Evolutionary conservation across 1,284 basidiomycete species (phyloP).

Genomic region (Porodaedalea pini): DNA sequence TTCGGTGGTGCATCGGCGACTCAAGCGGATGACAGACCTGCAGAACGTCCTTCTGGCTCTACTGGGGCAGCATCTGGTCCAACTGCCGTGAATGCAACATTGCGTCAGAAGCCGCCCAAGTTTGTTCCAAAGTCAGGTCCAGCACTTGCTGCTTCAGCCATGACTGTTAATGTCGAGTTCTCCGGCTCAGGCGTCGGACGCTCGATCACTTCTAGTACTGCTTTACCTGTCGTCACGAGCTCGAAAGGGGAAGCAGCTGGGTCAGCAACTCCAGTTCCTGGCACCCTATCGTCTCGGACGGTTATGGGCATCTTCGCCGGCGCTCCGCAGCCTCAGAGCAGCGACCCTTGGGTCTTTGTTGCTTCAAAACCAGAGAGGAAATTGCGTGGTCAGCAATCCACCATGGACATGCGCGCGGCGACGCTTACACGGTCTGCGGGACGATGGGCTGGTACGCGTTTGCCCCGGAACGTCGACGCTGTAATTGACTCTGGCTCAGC

Average conservation of each 20-base stretch:
- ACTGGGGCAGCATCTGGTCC: conserved; percentile 26
- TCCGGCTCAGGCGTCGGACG: conserved; percentile 72
- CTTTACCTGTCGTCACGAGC: conserved; percentile 26
- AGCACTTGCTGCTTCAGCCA: conserved; percentile 79
- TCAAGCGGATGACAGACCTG: conserved; percentile 18
- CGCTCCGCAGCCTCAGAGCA: conserved; percentile 49
- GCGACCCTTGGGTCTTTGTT: conserved; percentile 66
- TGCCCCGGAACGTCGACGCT: conserved; percentile 73
- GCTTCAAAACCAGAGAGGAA: conserved; percentile 36
- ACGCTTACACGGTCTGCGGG: conserved; percentile 18
- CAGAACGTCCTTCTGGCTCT: not conserved
- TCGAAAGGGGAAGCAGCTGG: conserved; percentile 2
- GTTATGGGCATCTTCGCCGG: conserved; percentile 85
- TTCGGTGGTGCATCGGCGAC: conserved; percentile 41
- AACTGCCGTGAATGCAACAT: conserved; percentile 15
- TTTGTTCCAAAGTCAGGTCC: conserved; percentile 72
- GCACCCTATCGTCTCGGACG: conserved; percentile 28
- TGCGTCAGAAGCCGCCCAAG: conserved; percentile 33
- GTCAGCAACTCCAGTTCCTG: conserved; percentile 20
- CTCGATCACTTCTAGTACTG: conserved; percentile 57
- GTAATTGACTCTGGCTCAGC: conserved; percentile 59
- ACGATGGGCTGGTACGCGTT: conserved; percentile 18
- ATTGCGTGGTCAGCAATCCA: conserved; percentile 35
- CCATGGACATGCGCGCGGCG: conserved; percentile 20
- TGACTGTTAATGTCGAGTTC: conserved; percentile 92